Evolutionary conservation across 495 filamentous ascomycete genomes (phyloP).

Genomic region (Podospora pseudoanserina): DNA sequence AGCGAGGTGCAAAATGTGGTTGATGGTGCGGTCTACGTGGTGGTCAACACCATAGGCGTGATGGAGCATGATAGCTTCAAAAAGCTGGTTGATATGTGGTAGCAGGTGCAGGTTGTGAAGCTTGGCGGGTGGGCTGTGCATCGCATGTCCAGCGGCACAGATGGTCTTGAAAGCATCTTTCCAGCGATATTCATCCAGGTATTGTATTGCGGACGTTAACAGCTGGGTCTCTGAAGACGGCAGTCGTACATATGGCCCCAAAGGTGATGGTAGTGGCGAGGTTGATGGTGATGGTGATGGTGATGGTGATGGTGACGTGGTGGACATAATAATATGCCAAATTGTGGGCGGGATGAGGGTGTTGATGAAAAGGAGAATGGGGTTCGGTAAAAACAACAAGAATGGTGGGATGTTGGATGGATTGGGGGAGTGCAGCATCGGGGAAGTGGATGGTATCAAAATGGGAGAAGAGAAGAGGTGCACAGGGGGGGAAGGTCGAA

Average conservation of each 20-base stretch:
- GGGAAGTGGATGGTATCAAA: neutral
- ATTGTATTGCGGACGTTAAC: neutral
- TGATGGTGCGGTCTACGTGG: neutral
- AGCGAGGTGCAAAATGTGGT: neutral
- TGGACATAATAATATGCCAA: slow-evolving; percentile 1
- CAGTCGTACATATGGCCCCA: neutral
- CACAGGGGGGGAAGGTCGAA: neutral
- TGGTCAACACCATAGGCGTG: slow-evolving; percentile 4
- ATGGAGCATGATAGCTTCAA: slow-evolving; percentile 6
- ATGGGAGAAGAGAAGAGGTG: neutral
- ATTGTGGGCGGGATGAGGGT: neutral
- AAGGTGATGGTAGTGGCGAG: neutral
- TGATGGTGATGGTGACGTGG: neutral
- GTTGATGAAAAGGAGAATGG: slow-evolving; percentile 3
- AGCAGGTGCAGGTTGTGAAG: neutral
- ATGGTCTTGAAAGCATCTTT: neutral
- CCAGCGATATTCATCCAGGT: neutral
- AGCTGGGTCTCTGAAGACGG: neutral
- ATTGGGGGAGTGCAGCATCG: neutral
- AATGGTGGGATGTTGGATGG: neutral
- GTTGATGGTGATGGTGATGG: neutral
- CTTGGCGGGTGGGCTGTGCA: neutral
- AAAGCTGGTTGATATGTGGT: slow-evolving; percentile 2
- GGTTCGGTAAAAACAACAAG: neutral
- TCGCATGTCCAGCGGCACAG: neutral